Conservation (phyloP, 1,139 yeast species). For the Taphrina pruni region DNA sequence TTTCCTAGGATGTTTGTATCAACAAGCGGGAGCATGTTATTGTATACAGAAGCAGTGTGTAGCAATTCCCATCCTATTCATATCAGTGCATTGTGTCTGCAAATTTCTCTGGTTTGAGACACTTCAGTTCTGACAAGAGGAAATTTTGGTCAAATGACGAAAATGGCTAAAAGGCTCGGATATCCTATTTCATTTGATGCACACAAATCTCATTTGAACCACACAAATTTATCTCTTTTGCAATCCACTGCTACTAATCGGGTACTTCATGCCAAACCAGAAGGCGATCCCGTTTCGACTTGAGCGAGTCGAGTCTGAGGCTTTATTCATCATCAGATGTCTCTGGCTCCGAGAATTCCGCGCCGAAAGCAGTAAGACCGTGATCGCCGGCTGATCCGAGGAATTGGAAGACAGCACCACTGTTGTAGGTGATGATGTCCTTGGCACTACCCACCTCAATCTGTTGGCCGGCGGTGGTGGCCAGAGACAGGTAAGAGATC, state of each 20-base stretch:
- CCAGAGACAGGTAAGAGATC: constrained; percentile 9
- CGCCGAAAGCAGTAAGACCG: constrained; percentile 1
- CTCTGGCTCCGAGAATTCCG: constrained; percentile 8
- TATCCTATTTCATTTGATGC: too few relatives aligned
- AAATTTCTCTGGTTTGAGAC: too few relatives aligned
- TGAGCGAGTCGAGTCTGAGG: neutral
- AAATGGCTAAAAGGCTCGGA: too few relatives aligned
- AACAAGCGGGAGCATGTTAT: too few relatives aligned
- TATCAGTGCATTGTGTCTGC: too few relatives aligned
- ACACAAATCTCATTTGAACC: too few relatives aligned
- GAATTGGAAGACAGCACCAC: constrained; percentile 6
- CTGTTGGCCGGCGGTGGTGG: neutral
- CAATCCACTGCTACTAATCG: too few relatives aligned
- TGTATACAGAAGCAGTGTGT: neutral
- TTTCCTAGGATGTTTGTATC: neutral
- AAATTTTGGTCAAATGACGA: too few relatives aligned
- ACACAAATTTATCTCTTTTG: too few relatives aligned
- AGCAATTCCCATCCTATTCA: neutral
- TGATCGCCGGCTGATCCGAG: neutral
- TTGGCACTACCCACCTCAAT: constrained; percentile 12
- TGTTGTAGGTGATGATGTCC: neutral
- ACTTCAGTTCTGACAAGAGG: too few relatives aligned
- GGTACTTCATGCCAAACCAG: too few relatives aligned
- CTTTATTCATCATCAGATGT: neutral
- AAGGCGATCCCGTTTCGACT: too few relatives aligned